Evolutionary conservation across 192 early-diverging fungal genomes (phyloP), one percentile per base, ranked within the genome.

Genomic region (Coemansia asiatica): DNA sequence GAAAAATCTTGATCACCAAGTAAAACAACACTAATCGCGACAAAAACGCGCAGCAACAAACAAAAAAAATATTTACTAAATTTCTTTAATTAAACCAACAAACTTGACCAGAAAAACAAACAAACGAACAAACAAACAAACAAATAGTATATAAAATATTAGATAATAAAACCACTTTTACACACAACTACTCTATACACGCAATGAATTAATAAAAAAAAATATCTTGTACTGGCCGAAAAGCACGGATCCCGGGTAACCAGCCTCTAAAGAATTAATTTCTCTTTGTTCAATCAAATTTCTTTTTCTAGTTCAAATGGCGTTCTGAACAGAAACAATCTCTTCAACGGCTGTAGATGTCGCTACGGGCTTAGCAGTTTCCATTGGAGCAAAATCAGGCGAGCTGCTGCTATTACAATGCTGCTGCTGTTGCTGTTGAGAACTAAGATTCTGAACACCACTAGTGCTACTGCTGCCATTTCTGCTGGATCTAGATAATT

Each of bases 401-500:
- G 76, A 67, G 9, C 63, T 68, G 40, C 29, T 57, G 31, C 56
- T 46, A 50, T 23, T 54, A 25, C 26, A 7, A 23, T 54, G 22
- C 13, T 54, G 51, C 51, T 54, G 51, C 15, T 44, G 40, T 12
- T 44, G 40, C 40, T 44, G 40, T 12, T 44, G 40, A 2, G 40
- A 6, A 8, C 31, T 8, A 8, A 6, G 31, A 8, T 8, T 44
- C 16, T 51, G 31, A 6, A 33, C 56, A 38, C 55, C 64, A 19
- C 65, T 64, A 21, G 58, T 71, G 26, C 71, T 66, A 19, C 69
- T 66, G 26, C 71, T 66, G n/a, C 69, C 69, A 21, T 55, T 68
- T 18, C 71, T 63, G 38, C 78, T 81, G 9, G 78, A 81, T 23
- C 57, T 65, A 4, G 78, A 81, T 48, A 81, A 66, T 46, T 61